Evolutionary conservation across 2,329 filamentous ascomycete genomes (phyloP).

Genomic region (Xylariales sp.): DNA sequence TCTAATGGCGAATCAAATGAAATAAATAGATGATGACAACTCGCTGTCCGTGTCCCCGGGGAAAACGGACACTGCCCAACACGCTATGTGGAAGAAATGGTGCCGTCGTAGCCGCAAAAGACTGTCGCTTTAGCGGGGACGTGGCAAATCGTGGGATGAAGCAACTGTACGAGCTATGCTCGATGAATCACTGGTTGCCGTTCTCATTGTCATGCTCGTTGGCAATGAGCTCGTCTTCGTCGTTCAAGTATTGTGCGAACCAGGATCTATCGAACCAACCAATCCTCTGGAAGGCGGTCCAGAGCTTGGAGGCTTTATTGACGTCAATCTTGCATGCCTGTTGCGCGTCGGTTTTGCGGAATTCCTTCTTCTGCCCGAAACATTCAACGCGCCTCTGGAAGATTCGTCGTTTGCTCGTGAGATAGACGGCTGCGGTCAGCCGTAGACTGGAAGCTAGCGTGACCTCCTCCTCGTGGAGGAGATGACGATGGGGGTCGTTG

Average conservation of each 20-base stretch:
- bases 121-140: background rate
- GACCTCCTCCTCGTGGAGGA: slow-evolving; percentile 84
- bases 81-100: background rate
- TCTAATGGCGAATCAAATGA: slow-evolving; percentile 25
- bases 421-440: slow-evolving; percentile 86
- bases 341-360: slow-evolving; percentile 94
- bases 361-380: slow-evolving; percentile 73
- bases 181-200: slow-evolving; percentile 31
- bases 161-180: slow-evolving; percentile 38
- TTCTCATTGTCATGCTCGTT: too few relatives aligned
- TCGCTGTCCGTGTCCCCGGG: background rate
- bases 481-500: slow-evolving; percentile 73
- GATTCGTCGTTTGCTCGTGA: slow-evolving; percentile 92
- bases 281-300: slow-evolving; percentile 87
- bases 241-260: slow-evolving; percentile 52
- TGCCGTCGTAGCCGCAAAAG: background rate
- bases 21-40: background rate
- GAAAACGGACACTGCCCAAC: background rate
- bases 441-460: slow-evolving; percentile 81
- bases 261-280: slow-evolving; percentile 77
- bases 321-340: slow-evolving; percentile 98
- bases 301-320: slow-evolving; percentile 95
- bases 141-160: background rate
- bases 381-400: slow-evolving; percentile 80
- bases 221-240: too few relatives aligned